Base-by-base conservation (phyloP, 2,329 filamentous ascomycete species). In the Colletotrichum kahawae region DNA sequence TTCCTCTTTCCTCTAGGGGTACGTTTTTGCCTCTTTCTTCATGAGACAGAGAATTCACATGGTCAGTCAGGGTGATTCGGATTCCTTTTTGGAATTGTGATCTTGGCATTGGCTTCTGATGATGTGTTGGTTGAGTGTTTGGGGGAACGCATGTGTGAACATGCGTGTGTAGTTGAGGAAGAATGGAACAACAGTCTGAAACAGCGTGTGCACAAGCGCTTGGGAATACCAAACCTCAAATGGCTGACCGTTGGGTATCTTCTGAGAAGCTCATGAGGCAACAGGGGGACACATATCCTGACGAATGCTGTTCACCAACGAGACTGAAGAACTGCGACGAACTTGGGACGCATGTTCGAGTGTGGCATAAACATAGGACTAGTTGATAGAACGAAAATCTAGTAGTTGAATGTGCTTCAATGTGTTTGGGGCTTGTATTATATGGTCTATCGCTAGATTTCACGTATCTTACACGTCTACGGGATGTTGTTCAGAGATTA, bases 181-280 rank as follows among this genome's bases (percentile, higher is more conserved):
- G 10, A 4, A 4, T 4, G n/a, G 10, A n/a, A 2, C n/a, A 21
- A 3, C 4, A n/a, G 6, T 48, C 18, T 48, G 43, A 2, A 48
- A 48, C 18, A 1, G 10, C n/a, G 43, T 48, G n/a, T 21, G 10
- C 6, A 21, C 1, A 4, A 7, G 18, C 6, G 43, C 43, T 12
- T 21, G 4, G 43, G 6, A 48, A 48, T 13, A 21, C 3, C 10
- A 2, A 13, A 48, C 7, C 3, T 7, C 43, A 48, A 7, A 21
- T 48, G 10, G n/a, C 43, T 48, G n/a, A 13, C 4, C n/a, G 43
- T 48, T 21, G 0, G 18, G 0, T 48, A 21, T 48, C 5, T 21
- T 48, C 1, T 0, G 1, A 18, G 3, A 4, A 48, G n/a, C 10
- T 2, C 18, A 21, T 21, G n/a, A 21, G 0, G 43, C n/a, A 21